Evolutionary conservation across 2,329 filamentous ascomycete species (phyloP).

Genomic region (Colletotrichum scovillei): DNA sequence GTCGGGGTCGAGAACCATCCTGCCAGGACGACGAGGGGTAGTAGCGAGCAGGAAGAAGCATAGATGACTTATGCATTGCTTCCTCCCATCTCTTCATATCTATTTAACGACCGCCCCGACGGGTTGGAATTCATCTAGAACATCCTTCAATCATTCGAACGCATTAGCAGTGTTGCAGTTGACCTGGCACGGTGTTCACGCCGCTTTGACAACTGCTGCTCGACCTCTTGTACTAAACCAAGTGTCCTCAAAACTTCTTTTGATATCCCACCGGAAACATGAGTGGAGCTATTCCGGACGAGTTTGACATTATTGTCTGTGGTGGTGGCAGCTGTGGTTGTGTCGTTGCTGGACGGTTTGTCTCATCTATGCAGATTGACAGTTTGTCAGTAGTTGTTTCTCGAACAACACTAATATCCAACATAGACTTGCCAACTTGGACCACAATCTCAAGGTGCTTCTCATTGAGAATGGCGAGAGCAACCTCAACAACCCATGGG

Average conservation of each 20-base stretch:
- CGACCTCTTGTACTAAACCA: background rate
- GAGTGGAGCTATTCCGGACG: conserved; percentile 68
- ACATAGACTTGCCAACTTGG: conserved; percentile 76
- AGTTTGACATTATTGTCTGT: conserved; percentile 84
- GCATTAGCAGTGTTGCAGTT: conserved; percentile 22
- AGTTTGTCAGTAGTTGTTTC: conserved; percentile 44
- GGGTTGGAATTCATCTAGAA: conserved; percentile 1
- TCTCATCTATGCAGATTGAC: conserved; percentile 1
- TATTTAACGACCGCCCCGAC: conserved; percentile 29
- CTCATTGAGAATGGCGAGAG: conserved; percentile 78
- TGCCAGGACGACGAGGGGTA: conserved; percentile 2
- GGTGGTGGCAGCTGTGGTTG: conserved; percentile 77
- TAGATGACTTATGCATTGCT: background rate
- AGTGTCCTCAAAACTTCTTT: background rate
- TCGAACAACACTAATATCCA: conserved; percentile 50
- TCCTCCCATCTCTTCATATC: conserved; percentile 5
- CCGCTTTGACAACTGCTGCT: conserved; percentile 8
- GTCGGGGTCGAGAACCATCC: conserved; percentile 28
- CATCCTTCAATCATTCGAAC: background rate
- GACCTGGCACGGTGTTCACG: conserved; percentile 23
- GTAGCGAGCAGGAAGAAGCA: background rate
- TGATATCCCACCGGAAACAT: conserved; percentile 39
- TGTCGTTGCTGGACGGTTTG: conserved; percentile 67
- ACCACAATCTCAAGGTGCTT: conserved; percentile 78
- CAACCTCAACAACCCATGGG: conserved; percentile 83